phyloP scores from a whole-genome alignment of 1,284 basidiomycete species.

The Sparassis latifolia region DNA sequence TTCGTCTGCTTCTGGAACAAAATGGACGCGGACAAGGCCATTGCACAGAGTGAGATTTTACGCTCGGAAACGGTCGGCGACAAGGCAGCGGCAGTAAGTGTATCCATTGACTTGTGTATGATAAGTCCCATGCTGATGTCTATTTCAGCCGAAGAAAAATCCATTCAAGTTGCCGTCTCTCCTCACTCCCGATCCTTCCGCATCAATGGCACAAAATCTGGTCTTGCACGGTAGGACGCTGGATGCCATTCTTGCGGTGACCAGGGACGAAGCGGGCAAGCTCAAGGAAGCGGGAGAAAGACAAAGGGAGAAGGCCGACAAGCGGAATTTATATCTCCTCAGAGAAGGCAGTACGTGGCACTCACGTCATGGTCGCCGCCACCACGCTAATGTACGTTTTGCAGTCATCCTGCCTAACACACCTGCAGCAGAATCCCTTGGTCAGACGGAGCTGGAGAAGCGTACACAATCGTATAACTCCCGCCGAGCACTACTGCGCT shows the following conservation, averaged over 20 bases:
- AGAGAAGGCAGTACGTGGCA: constrained; percentile 80
- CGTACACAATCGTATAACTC: constrained; percentile 80
- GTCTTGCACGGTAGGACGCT: constrained; percentile 92
- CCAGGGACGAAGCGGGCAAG: constrained; percentile 79
- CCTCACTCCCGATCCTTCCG: constrained; percentile 92
- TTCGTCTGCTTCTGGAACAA: constrained; percentile 98
- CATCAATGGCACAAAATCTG: constrained; percentile 75
- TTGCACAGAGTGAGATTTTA: constrained; percentile 77
- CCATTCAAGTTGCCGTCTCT: constrained; percentile 84
- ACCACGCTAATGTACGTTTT: not conserved
- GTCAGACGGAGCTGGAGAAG: constrained; percentile 73
- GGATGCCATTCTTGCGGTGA: constrained; percentile 87
- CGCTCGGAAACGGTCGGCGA: constrained; percentile 54
- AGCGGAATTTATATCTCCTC: constrained; percentile 93
- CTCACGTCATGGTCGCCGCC: not conserved
- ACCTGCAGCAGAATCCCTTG: constrained; percentile 66
- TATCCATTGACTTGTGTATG: not conserved
- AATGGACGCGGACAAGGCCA: constrained; percentile 82
- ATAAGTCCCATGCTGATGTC: not conserved
- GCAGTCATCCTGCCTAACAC: constrained; percentile 84
- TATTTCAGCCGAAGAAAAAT: constrained; percentile 56
- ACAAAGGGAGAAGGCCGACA: constrained; percentile 86
- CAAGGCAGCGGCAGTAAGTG: constrained; percentile 26
- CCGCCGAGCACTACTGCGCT: constrained; percentile 72
- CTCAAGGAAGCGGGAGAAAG: constrained; percentile 85